A percentile compares a stretch with the other conserved stretches of the same genome.
Conservation (phyloP, 371 early-diverging fungal species). For the Vairimorpha necatrix region DNA sequence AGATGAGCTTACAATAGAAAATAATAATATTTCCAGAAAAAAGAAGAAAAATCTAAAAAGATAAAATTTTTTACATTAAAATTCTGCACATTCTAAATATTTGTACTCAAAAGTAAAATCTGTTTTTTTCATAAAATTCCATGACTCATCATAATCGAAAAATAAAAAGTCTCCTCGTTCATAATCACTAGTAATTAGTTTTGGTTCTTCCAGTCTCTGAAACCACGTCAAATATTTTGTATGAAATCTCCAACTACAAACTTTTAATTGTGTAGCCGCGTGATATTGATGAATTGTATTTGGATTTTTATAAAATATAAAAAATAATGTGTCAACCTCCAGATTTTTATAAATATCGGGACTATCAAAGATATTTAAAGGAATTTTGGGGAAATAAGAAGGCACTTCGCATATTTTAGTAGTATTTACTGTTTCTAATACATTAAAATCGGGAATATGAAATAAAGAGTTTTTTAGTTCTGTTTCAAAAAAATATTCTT, state of each 20-base stretch:
- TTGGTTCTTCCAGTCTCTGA: constrained; percentile 93
- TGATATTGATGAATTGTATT: constrained; percentile 89
- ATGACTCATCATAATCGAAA: constrained; percentile 93
- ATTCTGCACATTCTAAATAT: constrained; percentile 56
- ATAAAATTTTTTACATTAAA: not conserved
- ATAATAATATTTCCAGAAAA: not conserved
- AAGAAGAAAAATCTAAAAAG: not conserved
- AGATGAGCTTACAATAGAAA: not conserved
- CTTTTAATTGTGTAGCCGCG: constrained; percentile 86
- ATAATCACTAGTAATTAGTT: constrained; percentile 85
- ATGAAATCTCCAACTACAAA: constrained; percentile 94
- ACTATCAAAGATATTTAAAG: constrained; percentile 45
- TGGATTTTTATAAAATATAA: constrained; percentile 91
- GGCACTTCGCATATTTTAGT: constrained; percentile 39
- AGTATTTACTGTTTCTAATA: constrained; percentile 10
- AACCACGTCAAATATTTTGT: constrained; percentile 96
- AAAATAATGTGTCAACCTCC: constrained; percentile 90
- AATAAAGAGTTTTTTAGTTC: constrained; percentile 38
- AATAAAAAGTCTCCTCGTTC: constrained; percentile 94
- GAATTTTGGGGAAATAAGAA: constrained; percentile 52
- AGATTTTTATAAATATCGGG: constrained; percentile 69
- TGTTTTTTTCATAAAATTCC: constrained; percentile 90
- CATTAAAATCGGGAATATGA: constrained; percentile 29
- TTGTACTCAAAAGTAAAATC: constrained; percentile 71
- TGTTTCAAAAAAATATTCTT: constrained; percentile 19